Percentiles rank a stretch among this genome's conserved stretches.
phyloP scores from a whole-genome alignment of 495 filamentous ascomycete species.

The Xanthoparmelia taractica region DNA sequence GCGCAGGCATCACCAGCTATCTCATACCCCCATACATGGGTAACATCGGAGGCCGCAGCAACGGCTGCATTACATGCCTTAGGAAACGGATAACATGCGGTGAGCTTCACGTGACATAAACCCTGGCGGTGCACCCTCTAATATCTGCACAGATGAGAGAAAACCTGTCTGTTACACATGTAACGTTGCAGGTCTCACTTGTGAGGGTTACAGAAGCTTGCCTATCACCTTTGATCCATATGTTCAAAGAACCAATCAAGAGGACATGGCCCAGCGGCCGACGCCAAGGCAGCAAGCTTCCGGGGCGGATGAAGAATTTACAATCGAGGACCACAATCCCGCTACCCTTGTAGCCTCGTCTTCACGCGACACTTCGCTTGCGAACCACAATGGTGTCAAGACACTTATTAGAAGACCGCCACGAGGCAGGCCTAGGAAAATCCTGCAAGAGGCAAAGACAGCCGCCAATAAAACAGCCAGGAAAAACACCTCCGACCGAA shows the following conservation, averaged over 20 bases:
- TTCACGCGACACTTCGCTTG: background rate
- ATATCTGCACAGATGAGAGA: conserved; percentile 24
- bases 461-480: background rate
- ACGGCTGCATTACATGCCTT: conserved; percentile 31
- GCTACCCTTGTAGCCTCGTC: background rate
- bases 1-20: background rate
- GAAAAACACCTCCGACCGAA: background rate
- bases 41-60: conserved; percentile 30
- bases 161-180: conserved; percentile 28
- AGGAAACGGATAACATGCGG: conserved; percentile 29
- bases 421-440: background rate
- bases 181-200: conserved; percentile 23
- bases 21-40: conserved; percentile 20
- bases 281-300: background rate
- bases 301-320: background rate
- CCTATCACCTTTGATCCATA: conserved; percentile 7
- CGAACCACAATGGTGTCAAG: background rate
- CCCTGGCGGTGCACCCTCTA: conserved; percentile 1
- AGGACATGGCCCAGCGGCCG: background rate
- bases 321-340: background rate
- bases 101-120: conserved; percentile 10
- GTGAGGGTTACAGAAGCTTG: conserved; percentile 24
- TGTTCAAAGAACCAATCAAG: background rate
- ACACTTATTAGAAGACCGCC: background rate
- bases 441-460: background rate